These are phyloP conservation scores for Leccinum incarnatum DNA, from an alignment of 768 basidiomycete genomes.

Conservation along the genomic window DNA sequence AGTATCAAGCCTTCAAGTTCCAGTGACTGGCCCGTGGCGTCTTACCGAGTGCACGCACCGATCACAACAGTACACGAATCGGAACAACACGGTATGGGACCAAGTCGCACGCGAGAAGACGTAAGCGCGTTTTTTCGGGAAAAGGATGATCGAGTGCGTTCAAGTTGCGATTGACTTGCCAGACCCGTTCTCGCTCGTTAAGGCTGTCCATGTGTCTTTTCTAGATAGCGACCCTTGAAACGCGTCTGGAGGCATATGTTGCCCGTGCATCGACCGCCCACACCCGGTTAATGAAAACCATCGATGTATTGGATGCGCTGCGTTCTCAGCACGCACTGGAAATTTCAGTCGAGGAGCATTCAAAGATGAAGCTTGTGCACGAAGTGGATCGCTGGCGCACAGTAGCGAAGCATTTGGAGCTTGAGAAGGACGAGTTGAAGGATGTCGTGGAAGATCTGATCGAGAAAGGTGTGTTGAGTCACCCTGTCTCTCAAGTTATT, in stretches of 20 bases:
- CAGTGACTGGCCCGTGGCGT: not conserved
- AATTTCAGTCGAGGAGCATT: conserved; percentile 32
- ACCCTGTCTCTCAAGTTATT: not conserved
- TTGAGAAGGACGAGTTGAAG: conserved; percentile 51
- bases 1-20: not conserved
- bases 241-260: conserved; percentile 34
- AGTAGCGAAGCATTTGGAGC: conserved; percentile 36
- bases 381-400: conserved; percentile 38
- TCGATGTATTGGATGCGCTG: conserved; percentile 48
- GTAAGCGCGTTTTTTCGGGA: conserved; percentile 17
- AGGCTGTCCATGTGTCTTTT: not conserved
- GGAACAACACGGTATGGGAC: conserved; percentile 23
- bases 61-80: conserved; percentile 1
- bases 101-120: conserved; percentile 22
- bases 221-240: conserved; percentile 31
- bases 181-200: not conserved
- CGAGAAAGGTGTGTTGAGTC: conserved; percentile 51
- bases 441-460: conserved; percentile 52
- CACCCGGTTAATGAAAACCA: conserved; percentile 45
- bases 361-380: conserved; percentile 34
- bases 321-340: conserved; percentile 41
- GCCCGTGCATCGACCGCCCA: conserved; percentile 44
- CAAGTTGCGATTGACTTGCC: not conserved
- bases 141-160: conserved; percentile 27
- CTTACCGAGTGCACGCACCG: conserved; percentile 3